Evolutionary conservation across 139 green algal species (phyloP), one percentile per base, ranked within the genome.

Genomic region (Chlamydomonas incerta): DNA sequence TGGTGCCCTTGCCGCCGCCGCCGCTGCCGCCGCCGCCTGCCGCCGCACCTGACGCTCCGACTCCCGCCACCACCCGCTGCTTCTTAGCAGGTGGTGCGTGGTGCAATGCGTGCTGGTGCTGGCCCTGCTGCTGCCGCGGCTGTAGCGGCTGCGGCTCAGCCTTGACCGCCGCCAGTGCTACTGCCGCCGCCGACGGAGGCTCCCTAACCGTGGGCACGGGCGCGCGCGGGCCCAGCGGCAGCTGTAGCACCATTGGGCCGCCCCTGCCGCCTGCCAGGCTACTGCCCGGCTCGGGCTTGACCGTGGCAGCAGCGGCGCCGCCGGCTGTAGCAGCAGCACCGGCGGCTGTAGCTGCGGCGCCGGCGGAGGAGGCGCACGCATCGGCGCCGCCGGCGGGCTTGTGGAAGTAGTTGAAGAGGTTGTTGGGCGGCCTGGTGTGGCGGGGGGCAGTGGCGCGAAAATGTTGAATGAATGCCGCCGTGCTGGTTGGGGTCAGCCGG

Each of bases 361-460:
- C 15, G 4, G 37, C 29, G 29, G 63, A 34, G 2, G n/a, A n/a
- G n/a, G n/a, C n/a, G n/a, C n/a, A n/a, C n/a, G n/a, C n/a, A n/a
- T n/a, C n/a, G n/a, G n/a, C n/a, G n/a, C n/a, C n/a, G n/a, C n/a
- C n/a, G n/a, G 63, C 17, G 23, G 58, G 34, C 35, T 60, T 71
- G 0, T 62, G 62, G 80, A 85, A 85, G 80, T 70, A 85, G 80
- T 77, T 11, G 47, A 77, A 46, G 4, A 85, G 52, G 29, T 67
- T 85, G 47, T 63, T 68, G 33, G 67, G 67, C 28, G 80, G 10
- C 80, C 80, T 83, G 77, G n/a, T n/a, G n/a, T n/a, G n/a, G n/a
- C n/a, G n/a, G n/a, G n/a, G n/a, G n/a, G n/a, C n/a, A n/a, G n/a
- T n/a, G n/a, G n/a, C n/a, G 41, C 41, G 41, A 50, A 50, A 50